Evolutionary conservation across 192 early-diverging fungal species (phyloP), one percentile per base, ranked within the genome.

Genomic region (Gonapodya prolifera): DNA sequence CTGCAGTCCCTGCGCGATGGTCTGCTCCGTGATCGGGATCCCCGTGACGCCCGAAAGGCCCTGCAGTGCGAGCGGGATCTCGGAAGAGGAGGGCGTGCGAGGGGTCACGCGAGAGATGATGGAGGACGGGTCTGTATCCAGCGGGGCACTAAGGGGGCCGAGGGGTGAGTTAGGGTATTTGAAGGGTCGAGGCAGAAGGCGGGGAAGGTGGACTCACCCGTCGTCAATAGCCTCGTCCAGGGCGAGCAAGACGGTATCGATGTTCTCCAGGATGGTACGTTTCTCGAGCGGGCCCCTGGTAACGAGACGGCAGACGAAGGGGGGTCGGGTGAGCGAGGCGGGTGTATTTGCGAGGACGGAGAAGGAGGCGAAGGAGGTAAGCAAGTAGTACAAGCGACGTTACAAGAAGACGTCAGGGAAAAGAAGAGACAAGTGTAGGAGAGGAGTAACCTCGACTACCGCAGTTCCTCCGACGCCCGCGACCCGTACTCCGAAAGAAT

Each of bases 201-300:
- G 13, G 45, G 45, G 45, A 69, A n/a, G n/a, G n/a, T n/a, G n/a
- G n/a, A 75, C 71, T 80, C 87, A 94, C 93, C 93, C 97, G 78
- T 96, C 94, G 82, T 99, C 97, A 33, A 99, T 90, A 35, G 92
- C 91, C 80, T 99, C 97, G 83, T 99, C 97, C 45, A 99, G 82
- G 1, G 92, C 91, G 34, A 99, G 88, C 69, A 94, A 89, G 0
- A 96, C 92, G 76, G 96, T 86, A 85, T 99, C 97, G 35, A 95
- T 84, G 84, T 94, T 94, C 81, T 98, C 94, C 77, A 98, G 81
- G 18, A 99, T 85, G 45, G 88, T 86, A 73, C 95, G 88, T 83
- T 96, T 97, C 82, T 97, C 95, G 61, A 97, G 89, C 81, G 94
- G 94, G 75, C 92, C 92, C 85, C 91, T 93, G 13, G n/a, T 8